Evolutionary conservation across 2,329 filamentous ascomycete genomes (phyloP), one percentile per base, ranked within the genome.

Genomic region (Monilinia aucupariae): DNA sequence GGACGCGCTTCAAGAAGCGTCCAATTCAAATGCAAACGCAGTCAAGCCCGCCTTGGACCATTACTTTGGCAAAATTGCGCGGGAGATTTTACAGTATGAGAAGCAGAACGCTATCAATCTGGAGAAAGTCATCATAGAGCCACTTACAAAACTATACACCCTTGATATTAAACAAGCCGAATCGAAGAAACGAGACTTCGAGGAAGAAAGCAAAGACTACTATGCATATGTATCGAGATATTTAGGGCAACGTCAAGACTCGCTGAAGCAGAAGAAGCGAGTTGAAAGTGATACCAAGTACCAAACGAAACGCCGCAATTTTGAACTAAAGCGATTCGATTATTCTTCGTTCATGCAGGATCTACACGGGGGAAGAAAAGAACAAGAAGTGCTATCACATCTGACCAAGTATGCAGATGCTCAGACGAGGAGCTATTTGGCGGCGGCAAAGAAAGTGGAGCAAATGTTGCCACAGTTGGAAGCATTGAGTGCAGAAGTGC

Each of bases 331-430:
- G 78, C 88, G 96, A 12, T 99, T 99, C 72, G 96, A 99, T 76
- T 99, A 99, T 75, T 97, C 93, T 3, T 96, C 91, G 17, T 99
- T 97, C 73, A 96, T 99, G 90, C 93, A 97, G 72, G 94, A 99
- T 78, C 81, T 99, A n/a, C 94, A 97, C 67, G 94, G 94, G 37
- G 94, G 94, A n/a, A 88, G 94, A 66, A 99, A 97, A 75, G 94
- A 99, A 71, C 94, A 97, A 73, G 94, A 99, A 74, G 90, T 99
- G 5, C 77, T 99, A 37, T 97, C 93, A 1, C 90, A 97, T 73
- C 81, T 99, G 39, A 99, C 94, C 1, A 93, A 89, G 73, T 99
- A 92, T 74, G 96, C 96, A 12, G 92, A 96, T 74, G 86, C 88
- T 3, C 94, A 99, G 73, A 91, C 94, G 20, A 88, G 85, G 71